Evolutionary conservation across 257 asterid species (phyloP), one percentile per base, ranked within the genome.

Genomic region (Primulina tabacum): DNA sequence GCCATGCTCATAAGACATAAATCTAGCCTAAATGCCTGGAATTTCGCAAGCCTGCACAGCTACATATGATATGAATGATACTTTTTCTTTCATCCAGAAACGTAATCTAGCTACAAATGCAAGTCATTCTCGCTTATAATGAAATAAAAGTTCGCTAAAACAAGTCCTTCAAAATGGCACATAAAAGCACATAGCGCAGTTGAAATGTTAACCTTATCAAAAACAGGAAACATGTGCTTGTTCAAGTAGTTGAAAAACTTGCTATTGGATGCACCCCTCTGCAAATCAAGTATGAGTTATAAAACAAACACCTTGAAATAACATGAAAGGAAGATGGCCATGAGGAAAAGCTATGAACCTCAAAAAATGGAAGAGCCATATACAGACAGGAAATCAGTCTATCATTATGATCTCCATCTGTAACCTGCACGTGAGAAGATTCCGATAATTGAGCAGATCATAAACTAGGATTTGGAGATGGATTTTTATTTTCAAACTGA

Each of bases 221-320:
- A 89, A 70, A 85, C 96, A 58, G 96, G 92, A 32, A 92, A 88
- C 47, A 92, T 86, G 84, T 89, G 88, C 78, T 89, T 92, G 88
- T 86, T 92, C 74, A 88, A 76, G 73, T 89, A 92, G 74, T 78
- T 85, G 77, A 89, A 78, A 62, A 89, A 92, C 81, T 85, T 92
- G 96, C 97, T 85, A 79, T 86, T 90, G 0, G 98, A 90, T 80
- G 98, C 98, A 62, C 98, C 98, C 78, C 87, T 85, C 98, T 89
- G 97, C 85, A 82, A 70, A 76, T 26, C 69, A 78, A 18, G 50
- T 64, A 76, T 64, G 52, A 20, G 57, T 73, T 78, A 74, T 80
- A 75, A 64, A 62, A 78, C 62, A 64, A 70, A 21, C 65, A 73
- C 69, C 28, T 58, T 62, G 30, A 50, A 62, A 72, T 62, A 53